Percentiles rank a stretch among this genome's conserved stretches.
Conservation (phyloP, 179 eudicot genomes). For the Monotropa hypopitys region DNA sequence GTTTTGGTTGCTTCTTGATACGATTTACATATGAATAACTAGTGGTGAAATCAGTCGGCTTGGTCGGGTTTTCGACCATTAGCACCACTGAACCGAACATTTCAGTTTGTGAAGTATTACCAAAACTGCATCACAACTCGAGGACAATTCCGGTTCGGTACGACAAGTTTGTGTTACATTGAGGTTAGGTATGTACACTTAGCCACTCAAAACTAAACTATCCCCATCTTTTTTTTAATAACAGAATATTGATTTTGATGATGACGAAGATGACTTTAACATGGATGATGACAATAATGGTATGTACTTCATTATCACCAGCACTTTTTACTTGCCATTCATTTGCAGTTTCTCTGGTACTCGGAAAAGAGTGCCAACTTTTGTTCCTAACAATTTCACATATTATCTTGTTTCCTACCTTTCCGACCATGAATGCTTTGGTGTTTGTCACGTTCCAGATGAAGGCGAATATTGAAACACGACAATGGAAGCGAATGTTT, state of each 20-base stretch:
- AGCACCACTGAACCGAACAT: neutral
- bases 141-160: neutral
- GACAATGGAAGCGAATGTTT: neutral
- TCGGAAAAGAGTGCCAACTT: neutral
- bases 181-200: neutral
- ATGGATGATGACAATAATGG: slow-evolving; percentile 25
- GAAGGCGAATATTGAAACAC: slow-evolving; percentile 8
- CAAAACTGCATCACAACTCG: neutral
- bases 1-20: neutral
- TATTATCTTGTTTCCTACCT: neutral
- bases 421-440: neutral
- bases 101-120: neutral
- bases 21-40: neutral
- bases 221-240: neutral
- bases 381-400: neutral
- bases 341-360: neutral
- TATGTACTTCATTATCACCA: slow-evolving; percentile 6
- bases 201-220: neutral
- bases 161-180: neutral
- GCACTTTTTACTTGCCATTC: neutral
- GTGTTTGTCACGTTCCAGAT: slow-evolving; percentile 7
- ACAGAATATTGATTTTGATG: slow-evolving; percentile 30
- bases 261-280: slow-evolving; percentile 41
- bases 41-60: neutral
- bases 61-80: neutral